Evolutionary conservation across 371 early-diverging fungal species (phyloP), one percentile per base, ranked within the genome.

Genomic region (Rhizopus stolonifer): DNA sequence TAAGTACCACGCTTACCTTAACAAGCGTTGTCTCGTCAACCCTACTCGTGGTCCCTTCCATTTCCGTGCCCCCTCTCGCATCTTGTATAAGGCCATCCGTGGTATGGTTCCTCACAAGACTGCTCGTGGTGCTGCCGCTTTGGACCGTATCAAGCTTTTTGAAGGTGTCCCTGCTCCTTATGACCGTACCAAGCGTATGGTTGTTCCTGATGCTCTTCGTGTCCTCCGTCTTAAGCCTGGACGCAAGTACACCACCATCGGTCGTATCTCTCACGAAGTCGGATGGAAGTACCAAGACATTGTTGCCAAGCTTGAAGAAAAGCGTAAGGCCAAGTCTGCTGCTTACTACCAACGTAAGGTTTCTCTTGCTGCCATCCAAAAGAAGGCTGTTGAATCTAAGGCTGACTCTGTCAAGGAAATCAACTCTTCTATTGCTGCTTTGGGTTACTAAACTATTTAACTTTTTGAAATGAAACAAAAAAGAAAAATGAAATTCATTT

Each of bases 101-200:
- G 98, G 99, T 65, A 99, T 99, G 99, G 74, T 99, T 66, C 98
- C 98, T 56, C 96, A 99, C 89, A 99, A 97, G 90, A 93, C 95
- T 48, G 77, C 93, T 46, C 95, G 97, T 72, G 99, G 99, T 79
- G 89, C 93, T 59, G 90, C 90, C 46, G 99, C 99, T 55, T 81
- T 99, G 56, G 90, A 90, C 61, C 93, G 98, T 79, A 81, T 99
- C 70, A 94, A 93, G 88, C 86, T 95, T 64, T 99, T 96, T 65
- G 99, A 99, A 77, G 99, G 99, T 79, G 90, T 98, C 64, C 99
- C 99, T 52, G 83, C 95, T 62, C 95, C 98, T 38, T 98, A 94
- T 72, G 95, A 96, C 84, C 87, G 85, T 77, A 72, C 82, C 71
- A 96, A 98, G 89, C 91, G 95, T 72, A 82, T 95, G 70, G 96